Evolutionary conservation across 2,329 filamentous ascomycete genomes (phyloP).

Genomic region (Botrytis sinoallii): DNA sequence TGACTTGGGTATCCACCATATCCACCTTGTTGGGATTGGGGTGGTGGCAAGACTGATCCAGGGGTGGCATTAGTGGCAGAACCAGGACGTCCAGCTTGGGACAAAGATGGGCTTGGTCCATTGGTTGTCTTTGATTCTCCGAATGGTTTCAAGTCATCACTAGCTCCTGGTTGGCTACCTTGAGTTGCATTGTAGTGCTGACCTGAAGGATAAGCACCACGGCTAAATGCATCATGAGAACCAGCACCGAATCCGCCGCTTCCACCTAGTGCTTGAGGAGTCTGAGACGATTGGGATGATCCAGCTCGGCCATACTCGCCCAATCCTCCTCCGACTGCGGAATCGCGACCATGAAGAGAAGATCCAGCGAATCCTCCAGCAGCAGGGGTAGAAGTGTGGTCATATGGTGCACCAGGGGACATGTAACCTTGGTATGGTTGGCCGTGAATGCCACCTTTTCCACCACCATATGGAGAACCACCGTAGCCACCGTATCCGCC

Average conservation of each 20-base stretch:
- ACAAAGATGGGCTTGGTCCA: conserved; percentile 39
- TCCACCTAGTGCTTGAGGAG: conserved; percentile 36
- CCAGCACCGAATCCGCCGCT: conserved; percentile 35
- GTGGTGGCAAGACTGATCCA: conserved; percentile 37
- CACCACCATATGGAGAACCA: conserved; percentile 37
- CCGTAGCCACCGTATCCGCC: conserved; percentile 39
- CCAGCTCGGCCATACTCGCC: conserved; percentile 39
- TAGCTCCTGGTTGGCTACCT: conserved; percentile 33
- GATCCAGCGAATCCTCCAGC: conserved; percentile 35
- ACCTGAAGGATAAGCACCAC: conserved; percentile 38
- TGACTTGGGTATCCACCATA: conserved; percentile 40
- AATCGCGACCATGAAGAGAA: conserved; percentile 39
- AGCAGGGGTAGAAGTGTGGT: conserved; percentile 38
- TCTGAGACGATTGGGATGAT: conserved; percentile 37
- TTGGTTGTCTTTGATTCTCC: conserved; percentile 38
- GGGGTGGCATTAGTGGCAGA: conserved; percentile 39
- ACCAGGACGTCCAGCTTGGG: conserved; percentile 39
- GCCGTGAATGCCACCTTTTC: conserved; percentile 37
- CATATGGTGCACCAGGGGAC: conserved; percentile 38
- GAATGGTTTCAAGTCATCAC: conserved; percentile 40
- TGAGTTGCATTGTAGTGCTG: conserved; percentile 36
- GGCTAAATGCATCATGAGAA: conserved; percentile 38
- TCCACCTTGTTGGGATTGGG: conserved; percentile 37
- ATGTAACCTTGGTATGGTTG: conserved; percentile 39
- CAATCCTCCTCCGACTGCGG: conserved; percentile 35